Evolutionary conservation across 768 basidiomycete species (phyloP).

Genomic region (Mycena olivaceomarginata): DNA sequence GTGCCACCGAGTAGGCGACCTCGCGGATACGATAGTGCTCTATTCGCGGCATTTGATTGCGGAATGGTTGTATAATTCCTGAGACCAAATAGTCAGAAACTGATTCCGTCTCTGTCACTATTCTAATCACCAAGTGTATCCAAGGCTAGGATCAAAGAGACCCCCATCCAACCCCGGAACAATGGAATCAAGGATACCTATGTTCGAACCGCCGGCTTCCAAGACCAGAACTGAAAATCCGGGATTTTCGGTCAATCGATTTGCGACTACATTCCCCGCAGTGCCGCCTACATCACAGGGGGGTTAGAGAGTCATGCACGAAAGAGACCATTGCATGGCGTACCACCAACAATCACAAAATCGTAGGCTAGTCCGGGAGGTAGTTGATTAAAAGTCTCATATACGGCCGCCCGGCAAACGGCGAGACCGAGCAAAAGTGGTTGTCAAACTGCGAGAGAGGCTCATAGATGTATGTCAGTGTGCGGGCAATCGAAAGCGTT

Average conservation of each 20-base stretch:
- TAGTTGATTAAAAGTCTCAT: constrained; percentile 23
- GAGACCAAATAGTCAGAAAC: neutral
- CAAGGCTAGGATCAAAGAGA: constrained; percentile 13
- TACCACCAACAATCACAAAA: constrained; percentile 36
- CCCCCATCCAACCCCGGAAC: constrained; percentile 27
- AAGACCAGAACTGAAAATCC: constrained; percentile 42
- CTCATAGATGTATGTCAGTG: neutral
- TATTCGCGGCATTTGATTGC: constrained; percentile 50
- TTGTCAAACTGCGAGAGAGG: neutral
- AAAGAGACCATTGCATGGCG: neutral
- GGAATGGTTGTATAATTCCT: constrained; percentile 46
- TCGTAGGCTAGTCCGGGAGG: constrained; percentile 24
- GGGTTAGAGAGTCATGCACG: too few species aligned
- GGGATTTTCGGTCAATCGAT: constrained; percentile 40
- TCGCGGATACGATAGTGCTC: constrained; percentile 47
- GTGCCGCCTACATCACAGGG: constrained; percentile 2
- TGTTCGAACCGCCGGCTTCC: constrained; percentile 39
- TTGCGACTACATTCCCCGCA: constrained; percentile 16
- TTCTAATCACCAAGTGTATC: constrained; percentile 22
- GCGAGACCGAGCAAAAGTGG: constrained; percentile 7
- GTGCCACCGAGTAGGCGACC: constrained; percentile 56
- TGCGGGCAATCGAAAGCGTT: too few species aligned
- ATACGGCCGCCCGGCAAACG: constrained; percentile 14
- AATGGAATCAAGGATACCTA: constrained; percentile 33
- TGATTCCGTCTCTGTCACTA: neutral